Base-by-base conservation (phyloP, 495 filamentous ascomycete species). In the Monascus purpureus region DNA sequence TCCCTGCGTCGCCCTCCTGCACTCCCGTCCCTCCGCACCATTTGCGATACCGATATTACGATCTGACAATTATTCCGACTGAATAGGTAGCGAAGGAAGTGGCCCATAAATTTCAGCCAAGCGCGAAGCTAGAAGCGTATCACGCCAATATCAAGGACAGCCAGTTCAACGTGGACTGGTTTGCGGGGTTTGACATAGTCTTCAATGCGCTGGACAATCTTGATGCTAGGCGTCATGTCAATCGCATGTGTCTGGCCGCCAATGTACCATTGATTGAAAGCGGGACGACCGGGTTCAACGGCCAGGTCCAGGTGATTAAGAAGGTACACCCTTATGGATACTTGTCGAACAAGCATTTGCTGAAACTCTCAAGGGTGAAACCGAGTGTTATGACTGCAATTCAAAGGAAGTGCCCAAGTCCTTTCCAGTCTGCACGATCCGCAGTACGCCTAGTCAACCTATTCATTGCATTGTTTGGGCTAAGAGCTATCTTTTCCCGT, bases 381-480 rank as follows among this genome's bases (percentile, higher is more conserved):
- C 88, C 2, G 90, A 93, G 42, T 99, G 90, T 57, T 99, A 99
- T 45, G 90, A 99, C 43, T 99, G 90, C 61, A 77, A 72, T 25
- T 65, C 75, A 0, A 96, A 96, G 49, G 80, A 84, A 38, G 72
- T 78, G 4, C 90, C 87, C 0, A 96, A 93, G 48, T 74, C 73
- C 2, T 96, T 85, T 49, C 84, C 90, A 4, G 82, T 99, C 13
- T 99, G 90, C 55, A 99, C 90, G 1, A 95, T 99, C 41, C 73
- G 90, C 47, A 93, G 82, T 46, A 96, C 82, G 1, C 90, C 90
- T 0, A 83, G 76, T 34, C 87, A 96, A 44, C 86, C 87, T 1
- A 95, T 99, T 16, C 90, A 99, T 52, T 96, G 90, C 59, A 99
- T 99, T 28, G 87, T 96, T n/a, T 99, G 90, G 90, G 87, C 72